A percentile compares a stretch with the other conserved stretches of the same genome.
Evolutionary conservation across 1,139 yeast genomes (phyloP).

Genomic region (Yamadazyma sp.): DNA sequence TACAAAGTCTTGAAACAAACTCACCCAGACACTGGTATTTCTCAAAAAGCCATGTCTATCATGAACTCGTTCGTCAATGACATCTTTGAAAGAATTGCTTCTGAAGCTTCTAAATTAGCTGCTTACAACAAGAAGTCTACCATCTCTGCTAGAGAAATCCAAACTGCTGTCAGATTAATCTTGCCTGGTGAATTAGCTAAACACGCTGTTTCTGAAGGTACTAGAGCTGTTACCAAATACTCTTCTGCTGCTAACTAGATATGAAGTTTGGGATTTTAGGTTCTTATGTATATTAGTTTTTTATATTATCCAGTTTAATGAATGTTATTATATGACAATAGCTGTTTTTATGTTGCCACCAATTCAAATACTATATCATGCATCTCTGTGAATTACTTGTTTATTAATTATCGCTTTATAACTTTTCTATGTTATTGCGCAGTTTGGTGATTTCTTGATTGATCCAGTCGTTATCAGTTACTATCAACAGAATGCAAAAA

Average conservation of each 20-base stretch:
- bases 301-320: constrained; percentile 11
- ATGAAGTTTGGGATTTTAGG: constrained; percentile 2
- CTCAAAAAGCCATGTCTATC: constrained; percentile 98
- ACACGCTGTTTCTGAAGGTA: constrained; percentile 99
- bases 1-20: constrained; percentile 99
- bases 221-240: constrained; percentile 99
- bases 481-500: constrained; percentile 26
- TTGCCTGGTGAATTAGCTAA: constrained; percentile 99
- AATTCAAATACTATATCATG: too few relatives aligned
- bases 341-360: too few relatives aligned
- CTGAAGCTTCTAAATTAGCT: constrained; percentile 99
- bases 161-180: constrained; percentile 98
- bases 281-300: constrained; percentile 14
- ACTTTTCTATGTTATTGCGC: not conserved
- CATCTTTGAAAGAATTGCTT: constrained; percentile 91
- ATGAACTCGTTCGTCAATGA: constrained; percentile 99
- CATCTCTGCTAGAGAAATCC: constrained; percentile 98
- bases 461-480: constrained; percentile 7
- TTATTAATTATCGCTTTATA: not conserved
- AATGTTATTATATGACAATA: constrained; percentile 14
- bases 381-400: not conserved
- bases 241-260: constrained; percentile 70
- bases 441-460: not conserved
- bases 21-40: constrained; percentile 99
- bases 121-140: constrained; percentile 99